Conservation (phyloP, 2,329 filamentous ascomycete genomes). For the Rhinocladiella similis region DNA sequence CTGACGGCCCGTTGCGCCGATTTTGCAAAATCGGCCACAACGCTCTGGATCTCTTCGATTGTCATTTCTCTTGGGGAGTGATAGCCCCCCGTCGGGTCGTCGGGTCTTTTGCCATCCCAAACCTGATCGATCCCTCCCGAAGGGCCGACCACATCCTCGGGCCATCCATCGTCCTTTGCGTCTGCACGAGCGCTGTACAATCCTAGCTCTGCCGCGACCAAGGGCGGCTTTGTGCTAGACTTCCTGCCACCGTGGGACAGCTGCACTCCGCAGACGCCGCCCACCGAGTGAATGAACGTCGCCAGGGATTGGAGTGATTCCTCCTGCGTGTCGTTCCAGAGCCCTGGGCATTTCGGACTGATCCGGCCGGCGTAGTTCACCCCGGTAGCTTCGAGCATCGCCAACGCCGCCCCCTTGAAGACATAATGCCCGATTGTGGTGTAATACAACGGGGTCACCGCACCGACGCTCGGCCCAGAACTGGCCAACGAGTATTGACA, state of each 20-base stretch:
- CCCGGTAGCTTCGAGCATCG: constrained; percentile 71
- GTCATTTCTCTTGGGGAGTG: too few species aligned
- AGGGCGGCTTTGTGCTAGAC: constrained; percentile 57
- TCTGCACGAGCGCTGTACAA: constrained; percentile 6
- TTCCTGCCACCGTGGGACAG: constrained; percentile 75
- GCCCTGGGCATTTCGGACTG: constrained; percentile 50
- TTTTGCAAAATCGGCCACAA: constrained; percentile 35
- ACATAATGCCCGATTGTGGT: constrained; percentile 33
- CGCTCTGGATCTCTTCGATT: constrained; percentile 28
- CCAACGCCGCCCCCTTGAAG: constrained; percentile 17
- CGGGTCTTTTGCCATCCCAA: too few species aligned
- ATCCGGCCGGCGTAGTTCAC: constrained; percentile 75
- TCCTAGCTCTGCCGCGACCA: constrained; percentile 31
- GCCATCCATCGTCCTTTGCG: constrained; percentile 15
- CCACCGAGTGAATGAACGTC: constrained; percentile 77
- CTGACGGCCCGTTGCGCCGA: constrained; percentile 61
- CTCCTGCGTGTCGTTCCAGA: constrained; percentile 36
- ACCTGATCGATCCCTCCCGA: constrained; percentile 4
- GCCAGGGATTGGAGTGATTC: constrained; percentile 56
- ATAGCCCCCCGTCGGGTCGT: too few species aligned
- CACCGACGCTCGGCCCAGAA: constrained; percentile 34
- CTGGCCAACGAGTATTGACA: constrained; percentile 47
- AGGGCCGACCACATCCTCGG: constrained; percentile 18
- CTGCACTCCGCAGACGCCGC: constrained; percentile 75
- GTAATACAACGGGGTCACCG: constrained; percentile 44